A percentile compares a stretch with the other conserved stretches of the same genome.
phyloP scores from a whole-genome alignment of 139 green algal genomes.

The Coelastrella sp. region DNA sequence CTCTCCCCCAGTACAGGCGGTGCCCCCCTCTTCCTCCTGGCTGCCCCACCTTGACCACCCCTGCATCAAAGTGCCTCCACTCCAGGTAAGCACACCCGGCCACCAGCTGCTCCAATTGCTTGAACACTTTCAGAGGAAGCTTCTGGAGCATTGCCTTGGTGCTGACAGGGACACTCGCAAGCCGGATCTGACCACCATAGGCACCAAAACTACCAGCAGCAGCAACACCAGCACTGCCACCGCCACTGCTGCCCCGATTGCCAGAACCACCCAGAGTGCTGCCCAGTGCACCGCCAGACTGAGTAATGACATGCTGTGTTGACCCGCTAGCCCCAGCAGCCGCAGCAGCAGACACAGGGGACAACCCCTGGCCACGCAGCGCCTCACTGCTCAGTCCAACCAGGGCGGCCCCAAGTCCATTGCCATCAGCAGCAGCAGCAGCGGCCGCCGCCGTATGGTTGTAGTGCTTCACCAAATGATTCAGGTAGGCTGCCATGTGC shows the following conservation, averaged over 20 bases:
- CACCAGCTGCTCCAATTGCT: conserved; percentile 64
- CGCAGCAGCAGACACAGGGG: not conserved
- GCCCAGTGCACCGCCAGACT: not conserved
- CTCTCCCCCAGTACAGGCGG: too few species aligned
- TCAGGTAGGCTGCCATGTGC: conserved; percentile 69
- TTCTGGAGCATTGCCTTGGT: conserved; percentile 66
- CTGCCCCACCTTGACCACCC: conserved; percentile 64
- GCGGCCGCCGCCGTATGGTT: conserved; percentile 38
- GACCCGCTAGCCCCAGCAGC: not conserved
- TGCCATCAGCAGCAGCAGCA: conserved; percentile 19
- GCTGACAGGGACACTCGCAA: conserved; percentile 48
- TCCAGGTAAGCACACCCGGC: conserved; percentile 59
- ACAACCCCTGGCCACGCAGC: not conserved
- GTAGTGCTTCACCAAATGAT: conserved; percentile 56
- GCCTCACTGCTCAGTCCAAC: not conserved
- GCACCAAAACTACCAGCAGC: conserved; percentile 10
- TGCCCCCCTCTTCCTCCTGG: not conserved
- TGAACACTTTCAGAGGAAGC: conserved; percentile 62
- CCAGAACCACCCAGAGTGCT: not conserved
- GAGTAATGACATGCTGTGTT: not conserved
- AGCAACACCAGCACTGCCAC: not conserved
- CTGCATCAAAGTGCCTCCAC: conserved; percentile 74
- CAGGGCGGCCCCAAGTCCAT: not conserved
- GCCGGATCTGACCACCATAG: conserved; percentile 34
- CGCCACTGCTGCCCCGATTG: not conserved